Evolutionary conservation across 352 stramenopile species (phyloP), one percentile per base, ranked within the genome.

Genomic region (Globisporangium middletonii): DNA sequence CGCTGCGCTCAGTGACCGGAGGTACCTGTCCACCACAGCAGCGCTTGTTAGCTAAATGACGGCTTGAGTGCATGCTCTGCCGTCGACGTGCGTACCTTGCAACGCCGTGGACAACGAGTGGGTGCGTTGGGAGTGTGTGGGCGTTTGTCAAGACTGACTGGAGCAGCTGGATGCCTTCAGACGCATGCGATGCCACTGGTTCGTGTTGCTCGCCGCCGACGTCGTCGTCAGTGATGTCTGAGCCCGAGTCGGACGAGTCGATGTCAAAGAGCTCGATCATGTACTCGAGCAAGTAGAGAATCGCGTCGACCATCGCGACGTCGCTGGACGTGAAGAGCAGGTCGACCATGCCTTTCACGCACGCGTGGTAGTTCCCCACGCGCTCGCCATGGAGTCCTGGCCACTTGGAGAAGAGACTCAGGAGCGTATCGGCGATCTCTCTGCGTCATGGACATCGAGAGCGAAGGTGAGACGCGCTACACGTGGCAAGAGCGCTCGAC

Each of bases 351-450:
- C 75, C 70, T 51, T 80, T 77, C 4, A 92, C 77, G 54, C 83
- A 92, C 12, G 79, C 70, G 30, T 68, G 53, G 48, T 76, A 77
- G 44, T 73, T 75, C 26, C 71, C 68, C 15, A 57, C 58, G 48
- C 71, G 59, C 18, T 75, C 59, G 4, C 62, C 65, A 19, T 69
- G 62, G 23, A 51, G 47, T 26, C 67, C 67, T n/a, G 85, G 85
- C 85, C 85, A 94, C 58, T 91, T 87, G 16, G 75, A 73, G 35
- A 92, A 94, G 1, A 94, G 68, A 60, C 77, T 94, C 52, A 92
- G 58, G 28, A 94, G 62, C 44, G 83, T 91, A 44, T 94, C 85
- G 2, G 75, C 83, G 8, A 94, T 85, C 64, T 92, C 83, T 62
- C 85, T 94, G 44, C 19, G 19, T 2, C 13, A 33, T 1, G 23